Evolutionary conservation across 2,329 filamentous ascomycete genomes (phyloP).

Genomic region (Aspergillus neoniger): DNA sequence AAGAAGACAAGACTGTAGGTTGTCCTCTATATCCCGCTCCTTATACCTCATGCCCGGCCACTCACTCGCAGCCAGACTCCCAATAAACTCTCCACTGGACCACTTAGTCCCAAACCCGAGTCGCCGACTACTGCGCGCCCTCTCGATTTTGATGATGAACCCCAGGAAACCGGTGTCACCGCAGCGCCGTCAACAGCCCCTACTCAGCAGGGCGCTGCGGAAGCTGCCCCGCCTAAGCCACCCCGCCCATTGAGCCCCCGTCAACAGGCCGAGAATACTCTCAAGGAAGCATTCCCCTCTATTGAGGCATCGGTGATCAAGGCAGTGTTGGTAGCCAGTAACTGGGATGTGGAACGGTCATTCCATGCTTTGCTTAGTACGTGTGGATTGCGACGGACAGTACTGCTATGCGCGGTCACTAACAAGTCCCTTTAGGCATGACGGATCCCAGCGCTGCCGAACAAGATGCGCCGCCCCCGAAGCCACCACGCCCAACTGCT

Average conservation of each 20-base stretch:
- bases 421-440: slow-evolving; percentile 59
- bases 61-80: slow-evolving; percentile 34
- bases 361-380: slow-evolving; percentile 90
- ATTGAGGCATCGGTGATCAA: slow-evolving; percentile 81
- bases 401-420: not conserved
- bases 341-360: slow-evolving; percentile 84
- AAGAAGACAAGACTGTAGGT: slow-evolving; percentile 40
- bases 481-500: slow-evolving; percentile 73
- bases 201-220: slow-evolving; percentile 30
- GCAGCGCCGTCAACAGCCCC: slow-evolving; percentile 29
- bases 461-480: slow-evolving; percentile 66
- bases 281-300: slow-evolving; percentile 89
- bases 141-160: slow-evolving; percentile 60
- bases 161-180: slow-evolving; percentile 45
- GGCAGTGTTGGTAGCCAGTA: slow-evolving; percentile 83
- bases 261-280: slow-evolving; percentile 81
- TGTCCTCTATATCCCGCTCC: slow-evolving; percentile 10
- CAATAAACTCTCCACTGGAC: slow-evolving; percentile 35
- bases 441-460: slow-evolving; percentile 74
- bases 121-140: slow-evolving; percentile 59
- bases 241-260: slow-evolving; percentile 78
- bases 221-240: slow-evolving; percentile 71
- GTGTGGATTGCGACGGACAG: slow-evolving; percentile 24
- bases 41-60: slow-evolving; percentile 12
- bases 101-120: slow-evolving; percentile 46